Percentiles rank a stretch among this genome's conserved stretches.
Conservation (phyloP, 306 rosid species). For the Glycine latifolia region DNA sequence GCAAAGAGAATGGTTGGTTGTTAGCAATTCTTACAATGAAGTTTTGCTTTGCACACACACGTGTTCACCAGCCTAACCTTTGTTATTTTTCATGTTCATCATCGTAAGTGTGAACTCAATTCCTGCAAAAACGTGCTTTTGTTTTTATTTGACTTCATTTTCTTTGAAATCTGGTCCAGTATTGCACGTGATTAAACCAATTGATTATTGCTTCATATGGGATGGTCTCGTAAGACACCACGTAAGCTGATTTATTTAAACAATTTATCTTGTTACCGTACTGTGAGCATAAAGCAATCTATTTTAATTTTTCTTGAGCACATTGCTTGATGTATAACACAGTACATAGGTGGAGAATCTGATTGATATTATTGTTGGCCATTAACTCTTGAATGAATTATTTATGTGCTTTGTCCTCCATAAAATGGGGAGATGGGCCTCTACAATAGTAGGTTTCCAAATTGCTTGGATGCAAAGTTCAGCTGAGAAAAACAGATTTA, state of each 20-base stretch:
- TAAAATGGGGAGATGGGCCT: background rate
- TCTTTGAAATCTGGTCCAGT: conserved; percentile 40
- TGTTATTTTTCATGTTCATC: conserved; percentile 30
- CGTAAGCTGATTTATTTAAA: conserved; percentile 16
- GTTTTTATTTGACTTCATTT: conserved; percentile 1
- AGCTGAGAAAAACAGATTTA: conserved; percentile 15
- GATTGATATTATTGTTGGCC: conserved; percentile 23
- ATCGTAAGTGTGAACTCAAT: conserved; percentile 19
- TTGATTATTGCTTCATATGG: conserved; percentile 52
- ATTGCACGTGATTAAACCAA: conserved; percentile 46
- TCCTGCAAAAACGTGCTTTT: conserved; percentile 31
- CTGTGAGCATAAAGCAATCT: background rate
- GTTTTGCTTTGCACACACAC: background rate
- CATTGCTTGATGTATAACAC: background rate
- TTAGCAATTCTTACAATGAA: background rate
- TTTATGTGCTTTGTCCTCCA: conserved; percentile 7
- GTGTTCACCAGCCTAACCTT: conserved; percentile 36
- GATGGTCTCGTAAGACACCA: background rate
- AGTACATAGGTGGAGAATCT: conserved; percentile 5
- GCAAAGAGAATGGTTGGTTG: background rate
- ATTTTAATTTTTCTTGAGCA: background rate
- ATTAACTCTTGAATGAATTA: conserved; percentile 1
- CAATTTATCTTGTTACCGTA: background rate
- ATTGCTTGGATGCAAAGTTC: conserved; percentile 68
- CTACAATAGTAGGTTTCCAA: conserved; percentile 65